Evolutionary conservation across 306 rosid genomes (phyloP), one percentile per base, ranked within the genome.

Genomic region (Macrotyloma uniflorum): DNA sequence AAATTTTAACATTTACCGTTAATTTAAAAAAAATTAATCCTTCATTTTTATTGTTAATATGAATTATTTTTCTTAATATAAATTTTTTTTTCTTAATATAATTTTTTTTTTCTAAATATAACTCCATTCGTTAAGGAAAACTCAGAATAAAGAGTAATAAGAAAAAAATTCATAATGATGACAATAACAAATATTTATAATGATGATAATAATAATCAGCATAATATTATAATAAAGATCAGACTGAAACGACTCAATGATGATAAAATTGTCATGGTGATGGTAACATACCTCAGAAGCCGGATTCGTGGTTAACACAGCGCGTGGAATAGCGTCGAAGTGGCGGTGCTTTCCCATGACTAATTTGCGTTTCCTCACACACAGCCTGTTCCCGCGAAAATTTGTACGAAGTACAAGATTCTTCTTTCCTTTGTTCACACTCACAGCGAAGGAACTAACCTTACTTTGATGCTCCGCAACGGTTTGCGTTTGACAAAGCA

Each of bases 401-500:
- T 95, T 85, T 36, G 86, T 87, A 73, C 87, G 82, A 8, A 85
- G 49, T 8, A 72, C 80, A 11, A 79, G 81, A 70, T 81, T 92
- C 85, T 75, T 83, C 85, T 75, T 83, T 62, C 82, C 92, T 86
- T 86, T 90, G 43, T 86, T 86, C 46, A 66, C 83, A 47, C 85
- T 66, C 70, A 63, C 59, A 1, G 86, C 90, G 42, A 83, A 87
- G 72, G 89, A 87, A 67, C 88, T 72, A 70, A 82, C 79, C 83
- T 91, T 93, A 75, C 91, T 87, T 80, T 67, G 89, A 77, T 72
- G 78, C 79, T 88, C 86, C 11, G 76, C 82, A 72, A 85, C 88
- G 36, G 89, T 43, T 68, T 78, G 84, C 58, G 89, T 50, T 68
- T 80, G 84, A 76, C 83, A 84, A 36, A 84, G 88, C 83, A 88